Conservation (phyloP, 2,329 filamentous ascomycete species). For the Malbranchea cinnamomea region DNA sequence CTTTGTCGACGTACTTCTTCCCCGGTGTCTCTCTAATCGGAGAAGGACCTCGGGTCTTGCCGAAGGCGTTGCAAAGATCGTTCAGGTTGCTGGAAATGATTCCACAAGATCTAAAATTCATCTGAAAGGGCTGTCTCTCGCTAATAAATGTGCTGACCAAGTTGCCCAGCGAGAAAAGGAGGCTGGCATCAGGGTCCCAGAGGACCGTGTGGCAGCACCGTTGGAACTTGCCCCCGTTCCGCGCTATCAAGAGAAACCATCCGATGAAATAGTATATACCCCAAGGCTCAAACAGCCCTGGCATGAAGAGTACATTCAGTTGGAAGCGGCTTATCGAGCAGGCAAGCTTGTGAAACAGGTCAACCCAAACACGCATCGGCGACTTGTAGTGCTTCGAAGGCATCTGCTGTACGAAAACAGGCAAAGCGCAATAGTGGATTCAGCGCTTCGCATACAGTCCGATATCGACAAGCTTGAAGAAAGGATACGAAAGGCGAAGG, state of each 20-base stretch:
- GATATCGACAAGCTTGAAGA: constrained; percentile 17
- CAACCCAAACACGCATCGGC: constrained; percentile 5
- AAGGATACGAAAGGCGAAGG: constrained; percentile 4
- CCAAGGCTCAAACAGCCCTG: constrained; percentile 25
- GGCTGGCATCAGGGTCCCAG: constrained; percentile 17
- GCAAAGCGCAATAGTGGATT: constrained; percentile 8
- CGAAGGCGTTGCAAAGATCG: constrained; percentile 37
- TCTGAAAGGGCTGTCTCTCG: constrained; percentile 15
- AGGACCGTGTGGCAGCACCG: constrained; percentile 14
- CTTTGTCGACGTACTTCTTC: constrained; percentile 42
- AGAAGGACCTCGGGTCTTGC: constrained; percentile 41
- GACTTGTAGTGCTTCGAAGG: constrained; percentile 7
- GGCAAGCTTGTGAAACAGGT: constrained; percentile 10
- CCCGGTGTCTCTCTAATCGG: constrained; percentile 42
- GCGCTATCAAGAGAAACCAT: constrained; percentile 9
- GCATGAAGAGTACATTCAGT: constrained; percentile 28
- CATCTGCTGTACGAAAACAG: constrained; percentile 17
- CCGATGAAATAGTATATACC: constrained; percentile 13
- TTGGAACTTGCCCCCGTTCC: constrained; percentile 15
- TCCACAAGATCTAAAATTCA: no score
- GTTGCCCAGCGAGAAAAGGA: constrained; percentile 18
- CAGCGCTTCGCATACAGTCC: constrained; percentile 8
- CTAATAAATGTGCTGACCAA: constrained; percentile 13
- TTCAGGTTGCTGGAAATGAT: constrained; percentile 17
- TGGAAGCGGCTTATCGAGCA: constrained; percentile 17